Base-by-base conservation (phyloP, 2,329 filamentous ascomycete genomes). In the Trichoderma guizhouense region DNA sequence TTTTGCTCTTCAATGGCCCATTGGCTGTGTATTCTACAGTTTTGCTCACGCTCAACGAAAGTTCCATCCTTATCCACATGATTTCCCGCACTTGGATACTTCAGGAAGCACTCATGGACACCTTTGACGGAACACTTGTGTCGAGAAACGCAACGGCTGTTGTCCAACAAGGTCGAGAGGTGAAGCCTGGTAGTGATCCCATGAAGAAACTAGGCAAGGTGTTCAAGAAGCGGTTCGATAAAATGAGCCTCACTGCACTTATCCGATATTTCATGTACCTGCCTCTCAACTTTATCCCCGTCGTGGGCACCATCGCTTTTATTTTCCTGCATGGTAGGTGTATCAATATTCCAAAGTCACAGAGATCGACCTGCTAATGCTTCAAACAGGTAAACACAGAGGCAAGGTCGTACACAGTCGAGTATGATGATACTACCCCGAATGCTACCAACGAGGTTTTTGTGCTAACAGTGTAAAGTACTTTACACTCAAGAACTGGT, bases 401-500 rank as follows among this genome's bases (percentile, higher is more conserved):
- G 86, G 87, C 34, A 79, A 82, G 69, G 77, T 79, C 26, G 85
- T 88, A 53, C 88, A 90, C 73, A 84, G 82, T 51, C 83, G 88
- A 66, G 88, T 90, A 82, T 77, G 86, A 80, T 39, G 7, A 28
- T 3, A n/a, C 30, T 14, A 43, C 7, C 57, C 34, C 24, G 24
- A 9, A 24, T 15, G 5, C 6, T 11, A 15, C 26, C 28, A 15
- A 8, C 30, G 24, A 18, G 53, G 14, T n/a, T 11, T n/a, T 26
- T 36, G 57, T 61, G 9, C 68, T 76, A 75, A 69, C 77, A 30
- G 4, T 55, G 7, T 15, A 69, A 32, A 96, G 82, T 98, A 97
- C 82, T 98, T 97, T 81, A 93, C 97, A 83, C 86, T 98, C 73
- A 98, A 98, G 84, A 88, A 89, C 62, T 97, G 94, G 93, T 88